Base-by-base conservation (phyloP, 106 monocot species). In the Dactylorhiza incarnata region DNA sequence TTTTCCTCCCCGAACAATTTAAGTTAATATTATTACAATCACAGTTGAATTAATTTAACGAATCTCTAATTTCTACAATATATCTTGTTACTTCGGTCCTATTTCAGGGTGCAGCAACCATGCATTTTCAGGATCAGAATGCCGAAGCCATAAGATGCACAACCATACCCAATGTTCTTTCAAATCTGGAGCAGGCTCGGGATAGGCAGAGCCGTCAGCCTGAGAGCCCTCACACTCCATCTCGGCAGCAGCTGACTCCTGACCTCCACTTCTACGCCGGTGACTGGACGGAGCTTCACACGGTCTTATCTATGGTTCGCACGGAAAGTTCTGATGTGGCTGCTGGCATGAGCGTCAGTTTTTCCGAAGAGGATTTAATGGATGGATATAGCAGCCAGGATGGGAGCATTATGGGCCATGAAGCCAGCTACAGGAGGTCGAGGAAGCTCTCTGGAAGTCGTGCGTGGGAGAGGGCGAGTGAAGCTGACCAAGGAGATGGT, bases 381-480 rank as follows among this genome's bases (percentile, higher is more conserved):
- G 92, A 95, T 77, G 85, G 83, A 1, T 84, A 74, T 44, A 91
- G 90, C 73, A 91, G 89, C 73, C 90, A 93, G 26, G 90, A 93
- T 54, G 90, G 89, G 49, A 96, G 93, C 51, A 61, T 81, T 16
- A 51, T 80, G 37, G 83, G 84, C 54, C 73, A 82, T 72, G 92
- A 90, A 44, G 48, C 79, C 11, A 82, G 81, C 9, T 82, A 77
- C 5, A 82, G 85, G 63, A 65, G 82, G 65, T 92, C 95, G 5
- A 88, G 91, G 83, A 96, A 93, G 77, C 88, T 91, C 47, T 93
- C 91, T 3, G 90, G 93, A 46, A 96, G 90, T 74, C 95, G 90
- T 52, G 90, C 95, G 15, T 96, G 95, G 87, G 95, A 91, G 87
- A 93, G 95, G 78, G 95, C 87, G 53, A 91, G 61, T 74, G 95